Evolutionary conservation across 768 basidiomycete genomes (phyloP).

Genomic region (Leccinum boreale): DNA sequence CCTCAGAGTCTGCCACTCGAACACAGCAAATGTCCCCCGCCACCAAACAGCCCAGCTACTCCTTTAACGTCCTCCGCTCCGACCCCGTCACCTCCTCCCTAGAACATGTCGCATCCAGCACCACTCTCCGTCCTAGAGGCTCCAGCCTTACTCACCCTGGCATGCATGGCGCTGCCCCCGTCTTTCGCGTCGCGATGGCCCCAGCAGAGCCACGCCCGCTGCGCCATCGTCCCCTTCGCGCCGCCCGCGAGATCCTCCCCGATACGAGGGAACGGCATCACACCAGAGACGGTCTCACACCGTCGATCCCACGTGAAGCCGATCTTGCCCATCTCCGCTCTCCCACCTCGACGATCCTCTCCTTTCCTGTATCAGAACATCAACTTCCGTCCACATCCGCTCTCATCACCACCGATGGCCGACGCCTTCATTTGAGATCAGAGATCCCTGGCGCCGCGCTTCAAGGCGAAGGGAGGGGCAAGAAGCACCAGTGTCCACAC

Average conservation of each 20-base stretch:
- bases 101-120: slow-evolving; percentile 43
- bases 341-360: slow-evolving; percentile 31
- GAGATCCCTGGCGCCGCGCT: slow-evolving; percentile 26
- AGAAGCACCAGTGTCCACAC: slow-evolving; percentile 37
- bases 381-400: slow-evolving; percentile 20
- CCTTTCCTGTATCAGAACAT: slow-evolving; percentile 33
- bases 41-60: slow-evolving; percentile 25
- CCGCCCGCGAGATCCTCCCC: slow-evolving; percentile 24
- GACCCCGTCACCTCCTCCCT: slow-evolving; percentile 41
- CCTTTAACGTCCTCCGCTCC: slow-evolving; percentile 45
- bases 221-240: slow-evolving; percentile 18
- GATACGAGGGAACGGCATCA: slow-evolving; percentile 26
- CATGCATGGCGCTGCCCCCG: slow-evolving; percentile 34
- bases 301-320: slow-evolving; percentile 31
- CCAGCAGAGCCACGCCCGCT: slow-evolving; percentile 16
- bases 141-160: slow-evolving; percentile 18
- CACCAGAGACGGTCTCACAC: slow-evolving; percentile 19
- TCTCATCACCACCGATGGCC: slow-evolving; percentile 27
- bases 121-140: slow-evolving; percentile 34
- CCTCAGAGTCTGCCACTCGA: slow-evolving; percentile 26
- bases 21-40: slow-evolving; percentile 14
- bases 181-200: slow-evolving; percentile 37
- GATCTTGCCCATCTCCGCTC: slow-evolving; percentile 30
- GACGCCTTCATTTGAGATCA: slow-evolving; percentile 29
- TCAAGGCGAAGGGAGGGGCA: slow-evolving; percentile 31